phyloP scores from a whole-genome alignment of 2,329 filamentous ascomycete genomes.

The Boeremia exigua region DNA sequence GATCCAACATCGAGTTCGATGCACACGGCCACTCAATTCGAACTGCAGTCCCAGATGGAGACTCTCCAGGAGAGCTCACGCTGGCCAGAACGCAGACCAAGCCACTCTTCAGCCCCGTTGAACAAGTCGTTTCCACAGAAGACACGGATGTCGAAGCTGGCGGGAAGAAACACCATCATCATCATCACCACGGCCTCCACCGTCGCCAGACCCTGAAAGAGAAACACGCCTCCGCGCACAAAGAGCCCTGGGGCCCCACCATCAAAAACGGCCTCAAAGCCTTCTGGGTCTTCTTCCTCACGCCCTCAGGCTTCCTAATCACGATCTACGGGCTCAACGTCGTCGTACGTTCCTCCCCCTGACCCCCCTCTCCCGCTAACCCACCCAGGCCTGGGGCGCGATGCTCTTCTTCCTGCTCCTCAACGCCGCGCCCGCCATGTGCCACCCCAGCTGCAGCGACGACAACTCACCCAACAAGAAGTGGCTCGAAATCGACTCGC shows the following conservation, averaged over 20 bases:
- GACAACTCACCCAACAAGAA: conserved; percentile 74
- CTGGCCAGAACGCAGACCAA: conserved; percentile 18
- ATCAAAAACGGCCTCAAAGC: conserved; percentile 63
- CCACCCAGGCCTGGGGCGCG: conserved; percentile 73
- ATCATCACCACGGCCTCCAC: background rate
- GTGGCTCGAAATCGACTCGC: conserved; percentile 85
- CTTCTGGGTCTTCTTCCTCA: conserved; percentile 75
- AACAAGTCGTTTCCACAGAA: background rate
- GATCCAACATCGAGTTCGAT: conserved; percentile 29
- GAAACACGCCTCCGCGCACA: conserved; percentile 22
- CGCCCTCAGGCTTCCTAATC: conserved; percentile 76
- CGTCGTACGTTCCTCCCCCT: conserved; percentile 49
- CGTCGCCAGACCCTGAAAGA: conserved; percentile 35
- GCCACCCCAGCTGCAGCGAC: conserved; percentile 70
- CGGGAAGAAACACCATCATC: background rate
- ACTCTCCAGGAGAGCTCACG: conserved; percentile 8
- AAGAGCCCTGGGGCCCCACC: conserved; percentile 60
- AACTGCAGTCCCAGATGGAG: conserved; percentile 22
- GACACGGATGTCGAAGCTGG: conserved; percentile 1
- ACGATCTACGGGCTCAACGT: conserved; percentile 81
- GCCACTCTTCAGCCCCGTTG: background rate
- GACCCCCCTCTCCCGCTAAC: background rate
- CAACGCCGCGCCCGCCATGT: conserved; percentile 77
- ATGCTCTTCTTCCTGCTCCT: conserved; percentile 87
- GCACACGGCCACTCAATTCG: conserved; percentile 22